A percentile compares a stretch with the other conserved stretches of the same genome.
Conservation (phyloP, 768 basidiomycete genomes). For the Suillus spraguei region DNA sequence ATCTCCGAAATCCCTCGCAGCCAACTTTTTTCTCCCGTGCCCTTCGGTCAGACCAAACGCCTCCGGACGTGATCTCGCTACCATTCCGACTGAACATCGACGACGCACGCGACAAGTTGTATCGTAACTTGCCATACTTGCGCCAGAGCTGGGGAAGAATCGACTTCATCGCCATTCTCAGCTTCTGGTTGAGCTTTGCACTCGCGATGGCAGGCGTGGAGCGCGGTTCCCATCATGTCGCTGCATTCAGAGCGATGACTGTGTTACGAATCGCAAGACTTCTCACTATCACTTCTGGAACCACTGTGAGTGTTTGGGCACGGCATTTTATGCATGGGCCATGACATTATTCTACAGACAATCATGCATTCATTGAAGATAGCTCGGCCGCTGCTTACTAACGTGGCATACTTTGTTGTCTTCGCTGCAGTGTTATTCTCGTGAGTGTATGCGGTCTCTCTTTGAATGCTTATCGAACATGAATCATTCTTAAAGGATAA, state of each 20-base stretch:
- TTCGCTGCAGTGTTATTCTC: constrained; percentile 91
- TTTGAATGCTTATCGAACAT: neutral
- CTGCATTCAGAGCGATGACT: constrained; percentile 86
- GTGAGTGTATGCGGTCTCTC: constrained; percentile 41
- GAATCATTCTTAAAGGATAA: constrained; percentile 50
- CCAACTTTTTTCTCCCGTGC: constrained; percentile 54
- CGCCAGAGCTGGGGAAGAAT: constrained; percentile 93
- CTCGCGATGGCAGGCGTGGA: constrained; percentile 74
- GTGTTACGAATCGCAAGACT: constrained; percentile 83
- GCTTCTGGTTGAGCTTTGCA: constrained; percentile 85
- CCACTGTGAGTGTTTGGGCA: constrained; percentile 58
- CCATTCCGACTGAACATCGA: constrained; percentile 66
- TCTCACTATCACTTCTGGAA: constrained; percentile 87
- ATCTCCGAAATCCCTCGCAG: constrained; percentile 46
- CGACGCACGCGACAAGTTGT: constrained; percentile 55
- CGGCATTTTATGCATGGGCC: neutral
- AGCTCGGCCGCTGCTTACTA: constrained; percentile 85
- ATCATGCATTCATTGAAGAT: constrained; percentile 93
- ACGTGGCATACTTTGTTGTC: constrained; percentile 87
- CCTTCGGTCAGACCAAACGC: constrained; percentile 42
- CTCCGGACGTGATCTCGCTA: constrained; percentile 50
- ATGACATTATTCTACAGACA: constrained; percentile 44
- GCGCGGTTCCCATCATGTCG: constrained; percentile 69
- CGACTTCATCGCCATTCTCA: constrained; percentile 82
- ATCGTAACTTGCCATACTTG: constrained; percentile 80